Evolutionary conservation across 2,329 filamentous ascomycete genomes (phyloP).

Genomic region (Ceratocystis cacaofunesta): DNA sequence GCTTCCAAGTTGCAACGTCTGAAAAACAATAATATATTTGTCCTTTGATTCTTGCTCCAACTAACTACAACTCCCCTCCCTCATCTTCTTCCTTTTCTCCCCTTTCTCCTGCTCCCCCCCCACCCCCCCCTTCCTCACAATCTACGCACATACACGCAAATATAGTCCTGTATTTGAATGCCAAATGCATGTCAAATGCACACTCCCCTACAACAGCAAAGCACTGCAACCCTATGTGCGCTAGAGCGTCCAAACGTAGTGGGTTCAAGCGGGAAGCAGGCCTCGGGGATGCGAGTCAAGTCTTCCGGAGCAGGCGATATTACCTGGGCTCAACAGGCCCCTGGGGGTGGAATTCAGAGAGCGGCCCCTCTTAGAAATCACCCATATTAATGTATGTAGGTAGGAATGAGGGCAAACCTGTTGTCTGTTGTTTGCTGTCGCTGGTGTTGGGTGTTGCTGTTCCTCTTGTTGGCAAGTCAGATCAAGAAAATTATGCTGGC

Average conservation of each 20-base stretch:
- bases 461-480: background rate
- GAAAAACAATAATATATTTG: background rate
- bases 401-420: background rate
- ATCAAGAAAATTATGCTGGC: background rate
- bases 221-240: background rate
- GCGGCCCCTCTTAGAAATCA: background rate
- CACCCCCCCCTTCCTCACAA: background rate
- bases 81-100: background rate
- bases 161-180: background rate
- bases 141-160: background rate
- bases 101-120: background rate
- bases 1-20: background rate
- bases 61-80: background rate
- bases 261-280: constrained; percentile 10
- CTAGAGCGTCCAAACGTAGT: background rate
- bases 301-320: constrained; percentile 3
- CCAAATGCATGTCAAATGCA: constrained; percentile 5
- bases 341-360: background rate
- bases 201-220: constrained; percentile 4
- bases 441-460: background rate
- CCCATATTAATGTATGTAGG: background rate
- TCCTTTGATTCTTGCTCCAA: background rate
- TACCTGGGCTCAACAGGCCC: background rate
- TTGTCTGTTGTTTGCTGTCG: background rate
- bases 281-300: constrained; percentile 3